phyloP scores from a whole-genome alignment of 2,329 filamentous ascomycete genomes.

The Botrytis hyacinthi region DNA sequence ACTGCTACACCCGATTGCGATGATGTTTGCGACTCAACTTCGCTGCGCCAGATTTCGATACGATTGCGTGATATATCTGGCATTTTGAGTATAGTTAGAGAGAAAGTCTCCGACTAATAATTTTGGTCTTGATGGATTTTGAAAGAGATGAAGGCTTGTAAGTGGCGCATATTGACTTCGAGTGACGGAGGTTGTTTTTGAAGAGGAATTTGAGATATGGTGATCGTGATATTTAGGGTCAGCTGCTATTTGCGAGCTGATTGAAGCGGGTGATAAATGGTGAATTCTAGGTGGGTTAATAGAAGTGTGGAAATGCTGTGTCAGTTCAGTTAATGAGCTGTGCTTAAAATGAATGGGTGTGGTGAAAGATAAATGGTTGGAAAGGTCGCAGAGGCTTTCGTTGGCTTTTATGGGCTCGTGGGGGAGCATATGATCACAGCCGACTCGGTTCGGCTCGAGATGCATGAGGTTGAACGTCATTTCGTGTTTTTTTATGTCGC shows the following conservation, averaged over 20 bases:
- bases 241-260: constrained; percentile 16
- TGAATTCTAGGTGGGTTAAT: constrained; percentile 10
- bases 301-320: not conserved
- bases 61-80: constrained; percentile 12
- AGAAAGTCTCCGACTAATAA: not conserved
- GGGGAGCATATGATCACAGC: constrained; percentile 9
- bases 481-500: not conserved
- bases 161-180: not conserved
- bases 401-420: not conserved
- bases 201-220: not conserved
- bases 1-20: not conserved
- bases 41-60: constrained; percentile 17
- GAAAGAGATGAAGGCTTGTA: not conserved
- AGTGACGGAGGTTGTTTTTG: not conserved
- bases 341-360: constrained; percentile 4
- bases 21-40: constrained; percentile 16
- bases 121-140: not conserved
- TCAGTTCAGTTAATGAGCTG: constrained; percentile 3
- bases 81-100: constrained; percentile 8
- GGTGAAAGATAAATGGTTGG: not conserved
- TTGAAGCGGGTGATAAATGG: constrained; percentile 13
- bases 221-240: not conserved
- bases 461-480: not conserved
- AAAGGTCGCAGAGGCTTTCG: not conserved
- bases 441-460: constrained; percentile 2